Base-by-base conservation (phyloP, 2,329 filamentous ascomycete genomes). In the Fusarium euwallaceae region DNA sequence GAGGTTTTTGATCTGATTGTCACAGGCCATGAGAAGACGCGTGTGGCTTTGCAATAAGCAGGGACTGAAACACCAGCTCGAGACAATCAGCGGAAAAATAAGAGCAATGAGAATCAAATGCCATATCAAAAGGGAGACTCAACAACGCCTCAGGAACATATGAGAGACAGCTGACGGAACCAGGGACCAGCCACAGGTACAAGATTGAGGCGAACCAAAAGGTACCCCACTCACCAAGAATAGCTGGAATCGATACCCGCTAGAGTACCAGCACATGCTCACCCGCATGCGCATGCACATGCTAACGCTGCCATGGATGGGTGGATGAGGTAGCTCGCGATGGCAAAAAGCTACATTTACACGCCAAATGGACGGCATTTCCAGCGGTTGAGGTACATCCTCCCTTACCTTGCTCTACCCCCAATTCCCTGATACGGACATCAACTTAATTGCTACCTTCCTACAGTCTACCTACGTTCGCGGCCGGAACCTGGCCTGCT, bases 261-360 rank as follows among this genome's bases (percentile, higher is more conserved):
- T 61, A 67, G 24, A 62, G 69, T 74, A 74, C 72, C 63, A 75
- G 72, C 72, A 74, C 72, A 74, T 74, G 72, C 66, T 72, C 72
- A 75, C 71, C 48, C 48, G 48, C 48, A 69, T 72, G 72, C 72
- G 61, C 72, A 74, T 45, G 63, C 63, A 60, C 63, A 65, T 65
- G 63, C 39, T 65, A 65, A 56, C 32, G 67, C 22, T n/a, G 32
- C 53, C 56, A 39, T 60, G 58, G n/a, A 36, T 34, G 32, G 43
- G 24, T 24, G 24, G 24, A 24, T 24, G 24, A 37, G 43, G n/a
- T 29, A 45, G 45, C 66, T 70, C 63, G 60, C 69, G 69, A 72
- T 70, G 72, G 69, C 72, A 62, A 75, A 72, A 72, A 74, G 61
- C 71, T 45, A 60, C 32, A 67, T 53, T 67, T 41, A 27, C 17